phyloP scores from a whole-genome alignment of 192 early-diverging fungal genomes.

The Coemansia sp. region DNA sequence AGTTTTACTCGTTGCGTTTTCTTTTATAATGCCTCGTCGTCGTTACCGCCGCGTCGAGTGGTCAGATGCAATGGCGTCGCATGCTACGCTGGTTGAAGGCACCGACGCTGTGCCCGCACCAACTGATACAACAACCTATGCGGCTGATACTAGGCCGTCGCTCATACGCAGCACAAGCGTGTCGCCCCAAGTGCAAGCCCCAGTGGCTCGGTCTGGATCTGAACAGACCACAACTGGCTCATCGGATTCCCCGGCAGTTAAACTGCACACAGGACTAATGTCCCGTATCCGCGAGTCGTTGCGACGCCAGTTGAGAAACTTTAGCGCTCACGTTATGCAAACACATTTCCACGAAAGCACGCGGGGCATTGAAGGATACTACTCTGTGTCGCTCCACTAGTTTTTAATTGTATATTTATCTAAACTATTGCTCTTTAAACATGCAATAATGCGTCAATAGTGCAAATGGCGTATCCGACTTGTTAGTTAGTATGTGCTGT shows the following conservation, averaged over 20 bases:
- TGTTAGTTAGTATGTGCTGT: constrained; percentile 14
- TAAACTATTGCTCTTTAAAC: neutral
- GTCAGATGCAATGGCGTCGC: constrained; percentile 42
- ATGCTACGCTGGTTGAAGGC: constrained; percentile 36
- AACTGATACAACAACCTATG: neutral
- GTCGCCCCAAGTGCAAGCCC: neutral
- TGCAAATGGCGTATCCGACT: too few relatives aligned
- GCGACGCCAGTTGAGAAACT: constrained; percentile 15
- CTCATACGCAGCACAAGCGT: constrained; percentile 7
- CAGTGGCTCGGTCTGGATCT: constrained; percentile 29
- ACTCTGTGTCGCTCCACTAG: constrained; percentile 16
- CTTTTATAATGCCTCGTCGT: constrained; percentile 30
- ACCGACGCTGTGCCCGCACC: neutral
- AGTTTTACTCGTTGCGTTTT: too few relatives aligned
- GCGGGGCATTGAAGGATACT: constrained; percentile 24
- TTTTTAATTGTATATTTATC: constrained; percentile 7
- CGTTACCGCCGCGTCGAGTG: constrained; percentile 44
- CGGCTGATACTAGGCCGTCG: constrained; percentile 18
- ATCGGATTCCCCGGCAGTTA: neutral
- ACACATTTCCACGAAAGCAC: constrained; percentile 13
- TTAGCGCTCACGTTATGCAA: constrained; percentile 14
- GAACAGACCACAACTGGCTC: constrained; percentile 25
- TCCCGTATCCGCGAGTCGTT: constrained; percentile 32
- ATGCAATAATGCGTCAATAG: too few relatives aligned
- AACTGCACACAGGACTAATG: constrained; percentile 11